These are phyloP conservation scores for Aspergillus sojae DNA, from an alignment of 2,329 filamentous ascomycete species.

Conservation along the genomic window DNA sequence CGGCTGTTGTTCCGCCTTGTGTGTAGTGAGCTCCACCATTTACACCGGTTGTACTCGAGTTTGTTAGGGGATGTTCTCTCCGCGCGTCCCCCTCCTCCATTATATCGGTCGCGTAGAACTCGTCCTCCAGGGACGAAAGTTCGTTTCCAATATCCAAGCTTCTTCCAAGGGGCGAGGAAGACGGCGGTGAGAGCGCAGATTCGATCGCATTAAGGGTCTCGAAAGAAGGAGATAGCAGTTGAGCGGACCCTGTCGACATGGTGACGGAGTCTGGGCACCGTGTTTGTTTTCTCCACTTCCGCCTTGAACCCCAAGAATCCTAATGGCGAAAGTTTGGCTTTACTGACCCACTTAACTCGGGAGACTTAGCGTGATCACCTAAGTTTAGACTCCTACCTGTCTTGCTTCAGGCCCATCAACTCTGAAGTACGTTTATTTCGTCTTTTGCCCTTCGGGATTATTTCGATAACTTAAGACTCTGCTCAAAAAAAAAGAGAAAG, in stretches of 20 bases:
- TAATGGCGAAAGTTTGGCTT: constrained; percentile 1
- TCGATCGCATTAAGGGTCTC: constrained; percentile 26
- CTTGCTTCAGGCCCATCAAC: not conserved
- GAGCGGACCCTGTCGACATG: constrained; percentile 34
- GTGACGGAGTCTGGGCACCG: constrained; percentile 30
- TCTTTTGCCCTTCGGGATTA: not conserved
- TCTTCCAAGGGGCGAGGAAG: constrained; percentile 33
- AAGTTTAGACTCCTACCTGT: not conserved
- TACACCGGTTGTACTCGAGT: constrained; percentile 23
- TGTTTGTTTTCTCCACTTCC: constrained; percentile 32
- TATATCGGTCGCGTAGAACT: constrained; percentile 31
- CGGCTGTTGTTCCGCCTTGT: constrained; percentile 18
- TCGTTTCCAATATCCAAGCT: constrained; percentile 38
- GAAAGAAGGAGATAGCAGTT: constrained; percentile 16
- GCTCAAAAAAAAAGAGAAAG: not conserved
- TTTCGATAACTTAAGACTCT: not conserved
- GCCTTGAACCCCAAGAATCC: constrained; percentile 7
- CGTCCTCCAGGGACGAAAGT: constrained; percentile 33
- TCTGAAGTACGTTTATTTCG: not conserved
- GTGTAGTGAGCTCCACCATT: constrained; percentile 19
- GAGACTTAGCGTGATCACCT: constrained; percentile 5
- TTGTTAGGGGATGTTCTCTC: constrained; percentile 26
- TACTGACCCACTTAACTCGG: constrained; percentile 7
- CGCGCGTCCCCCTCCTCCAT: constrained; percentile 32
- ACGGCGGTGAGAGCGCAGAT: constrained; percentile 24